phyloP scores from a whole-genome alignment of 176 grass and related monocot species.

The Rhynchospora tenuis region DNA sequence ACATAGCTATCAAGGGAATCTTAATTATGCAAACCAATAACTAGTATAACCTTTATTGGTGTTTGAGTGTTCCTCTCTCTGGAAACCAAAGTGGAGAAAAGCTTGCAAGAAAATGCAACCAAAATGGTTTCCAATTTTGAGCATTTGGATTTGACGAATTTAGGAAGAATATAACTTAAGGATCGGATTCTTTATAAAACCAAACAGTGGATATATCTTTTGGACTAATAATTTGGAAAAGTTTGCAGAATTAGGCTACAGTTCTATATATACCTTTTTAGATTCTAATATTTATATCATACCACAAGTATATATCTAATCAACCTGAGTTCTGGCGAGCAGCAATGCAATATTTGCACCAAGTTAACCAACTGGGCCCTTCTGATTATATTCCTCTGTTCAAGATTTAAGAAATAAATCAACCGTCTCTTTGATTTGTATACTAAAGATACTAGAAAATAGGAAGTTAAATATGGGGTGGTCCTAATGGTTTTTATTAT shows the following conservation, averaged over 20 bases:
- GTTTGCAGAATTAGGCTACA: background rate
- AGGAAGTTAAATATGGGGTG: too few relatives aligned
- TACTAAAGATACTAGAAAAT: too few relatives aligned
- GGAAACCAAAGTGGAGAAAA: background rate
- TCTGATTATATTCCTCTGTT: too few relatives aligned
- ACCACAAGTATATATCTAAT: background rate
- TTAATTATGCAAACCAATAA: background rate
- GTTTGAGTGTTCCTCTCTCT: background rate
- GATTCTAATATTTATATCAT: background rate
- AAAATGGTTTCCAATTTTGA: background rate
- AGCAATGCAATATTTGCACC: too few relatives aligned
- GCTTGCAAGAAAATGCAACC: background rate
- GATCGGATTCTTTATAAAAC: background rate
- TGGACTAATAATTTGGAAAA: background rate
- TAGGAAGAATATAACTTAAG: background rate
- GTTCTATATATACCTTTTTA: background rate
- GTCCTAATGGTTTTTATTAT: too few relatives aligned
- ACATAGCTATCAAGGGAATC: conserved; percentile 16
- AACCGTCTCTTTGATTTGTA: too few relatives aligned
- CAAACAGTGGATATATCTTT: background rate
- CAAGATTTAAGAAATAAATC: too few relatives aligned
- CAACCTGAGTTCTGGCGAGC: background rate
- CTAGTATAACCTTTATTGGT: background rate
- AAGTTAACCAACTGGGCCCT: too few relatives aligned
- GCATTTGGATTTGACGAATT: conserved; percentile 9